phyloP scores from a whole-genome alignment of 805 yeast genomes.

The Priceomyces haplophilus region DNA sequence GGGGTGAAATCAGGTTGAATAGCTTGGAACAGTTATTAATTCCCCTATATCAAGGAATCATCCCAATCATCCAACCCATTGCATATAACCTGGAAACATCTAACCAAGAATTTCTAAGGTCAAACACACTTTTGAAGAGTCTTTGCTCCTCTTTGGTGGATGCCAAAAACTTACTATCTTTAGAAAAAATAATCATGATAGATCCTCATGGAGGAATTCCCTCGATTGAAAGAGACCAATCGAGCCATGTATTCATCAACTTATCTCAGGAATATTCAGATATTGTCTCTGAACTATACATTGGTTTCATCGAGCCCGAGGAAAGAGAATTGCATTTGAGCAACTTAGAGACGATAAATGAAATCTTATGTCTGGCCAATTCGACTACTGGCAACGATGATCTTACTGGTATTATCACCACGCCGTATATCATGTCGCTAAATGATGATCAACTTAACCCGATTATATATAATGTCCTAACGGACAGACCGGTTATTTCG shows the following conservation, averaged over 20 bases:
- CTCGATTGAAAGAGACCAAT: slow-evolving; percentile 71
- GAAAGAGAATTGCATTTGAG: slow-evolving; percentile 54
- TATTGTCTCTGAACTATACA: slow-evolving; percentile 59
- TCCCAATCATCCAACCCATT: slow-evolving; percentile 68
- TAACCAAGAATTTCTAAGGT: slow-evolving; percentile 23
- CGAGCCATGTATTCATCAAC: slow-evolving; percentile 86
- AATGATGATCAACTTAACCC: slow-evolving; percentile 66
- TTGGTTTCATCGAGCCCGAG: slow-evolving; percentile 49
- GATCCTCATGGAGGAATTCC: slow-evolving; percentile 92
- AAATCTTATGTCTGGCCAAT: slow-evolving; percentile 49
- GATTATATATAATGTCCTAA: slow-evolving; percentile 79
- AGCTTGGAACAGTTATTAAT: slow-evolving; percentile 31
- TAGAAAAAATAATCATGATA: slow-evolving; percentile 79
- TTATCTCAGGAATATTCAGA: slow-evolving; percentile 75
- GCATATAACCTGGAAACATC: slow-evolving; percentile 33
- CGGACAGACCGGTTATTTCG: slow-evolving; percentile 87
- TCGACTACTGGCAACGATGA: slow-evolving; percentile 35
- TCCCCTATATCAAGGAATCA: slow-evolving; percentile 44
- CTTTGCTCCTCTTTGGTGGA: slow-evolving; percentile 25
- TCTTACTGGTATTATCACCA: slow-evolving; percentile 82
- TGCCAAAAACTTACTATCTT: slow-evolving; percentile 38
- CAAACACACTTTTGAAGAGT: slow-evolving; percentile 23
- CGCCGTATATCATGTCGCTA: slow-evolving; percentile 68
- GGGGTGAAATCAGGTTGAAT: slow-evolving; percentile 14
- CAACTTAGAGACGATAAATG: slow-evolving; percentile 66